Conservation (phyloP, 2,329 filamentous ascomycete genomes). For the Didymella keratinophila region DNA sequence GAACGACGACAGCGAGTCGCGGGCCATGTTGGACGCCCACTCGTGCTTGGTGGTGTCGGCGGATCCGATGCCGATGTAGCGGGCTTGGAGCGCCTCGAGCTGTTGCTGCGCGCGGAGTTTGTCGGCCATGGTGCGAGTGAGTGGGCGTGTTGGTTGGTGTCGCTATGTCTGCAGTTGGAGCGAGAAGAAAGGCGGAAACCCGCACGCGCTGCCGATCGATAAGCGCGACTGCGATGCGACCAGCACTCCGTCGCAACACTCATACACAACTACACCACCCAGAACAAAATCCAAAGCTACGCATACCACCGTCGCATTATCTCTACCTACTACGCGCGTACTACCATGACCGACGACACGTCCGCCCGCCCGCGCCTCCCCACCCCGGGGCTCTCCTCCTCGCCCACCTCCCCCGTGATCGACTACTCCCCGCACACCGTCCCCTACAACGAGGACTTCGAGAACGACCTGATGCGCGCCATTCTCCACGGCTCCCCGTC, state of each 20-base stretch:
- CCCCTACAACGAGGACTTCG: slow-evolving; percentile 55
- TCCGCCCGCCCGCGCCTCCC: slow-evolving; percentile 41
- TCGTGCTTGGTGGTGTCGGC: slow-evolving; percentile 97
- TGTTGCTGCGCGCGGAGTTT: slow-evolving; percentile 98
- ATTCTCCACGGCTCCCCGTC: slow-evolving; percentile 48
- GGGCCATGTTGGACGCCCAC: slow-evolving; percentile 94
- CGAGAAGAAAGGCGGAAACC: too few relatives aligned
- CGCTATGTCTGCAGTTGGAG: not conserved
- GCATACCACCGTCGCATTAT: not conserved
- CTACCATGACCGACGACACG: slow-evolving; percentile 34
- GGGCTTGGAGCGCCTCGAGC: slow-evolving; percentile 94
- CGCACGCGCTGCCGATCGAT: slow-evolving; percentile 9
- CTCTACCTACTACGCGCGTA: not conserved
- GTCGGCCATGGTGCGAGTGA: slow-evolving; percentile 71
- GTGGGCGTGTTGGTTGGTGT: not conserved
- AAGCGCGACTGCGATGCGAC: slow-evolving; percentile 8
- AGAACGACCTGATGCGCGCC: slow-evolving; percentile 53
- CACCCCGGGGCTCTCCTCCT: slow-evolving; percentile 42
- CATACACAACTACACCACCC: not conserved
- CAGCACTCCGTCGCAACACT: slow-evolving; percentile 2
- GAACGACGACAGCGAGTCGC: slow-evolving; percentile 89
- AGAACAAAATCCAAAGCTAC: not conserved
- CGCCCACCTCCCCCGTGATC: slow-evolving; percentile 42
- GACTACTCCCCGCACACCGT: slow-evolving; percentile 55
- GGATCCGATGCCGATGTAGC: slow-evolving; percentile 94